phyloP scores from a whole-genome alignment of 768 basidiomycete genomes.

The Auricularia sp. region DNA sequence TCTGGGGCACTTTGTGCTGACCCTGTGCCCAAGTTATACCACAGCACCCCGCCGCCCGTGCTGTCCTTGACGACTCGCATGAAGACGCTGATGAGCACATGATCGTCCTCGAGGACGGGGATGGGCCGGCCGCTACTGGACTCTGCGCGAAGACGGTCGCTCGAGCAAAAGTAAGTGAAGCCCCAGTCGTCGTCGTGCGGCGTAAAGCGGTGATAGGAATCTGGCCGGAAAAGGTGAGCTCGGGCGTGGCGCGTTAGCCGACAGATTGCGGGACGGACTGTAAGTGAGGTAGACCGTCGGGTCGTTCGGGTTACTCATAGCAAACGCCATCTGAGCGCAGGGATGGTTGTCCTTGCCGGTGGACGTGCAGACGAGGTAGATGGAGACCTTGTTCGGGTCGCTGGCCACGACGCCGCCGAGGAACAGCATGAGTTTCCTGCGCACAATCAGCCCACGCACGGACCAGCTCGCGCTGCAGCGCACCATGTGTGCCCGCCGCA shows the following conservation, averaged over 20 bases:
- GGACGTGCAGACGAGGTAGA: constrained; percentile 1
- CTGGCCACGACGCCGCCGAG: neutral
- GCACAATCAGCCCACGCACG: neutral
- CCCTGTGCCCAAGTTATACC: constrained; percentile 1
- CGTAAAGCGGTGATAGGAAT: neutral
- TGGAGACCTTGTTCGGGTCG: constrained; percentile 1
- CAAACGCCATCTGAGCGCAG: neutral
- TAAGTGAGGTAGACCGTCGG: constrained; percentile 1
- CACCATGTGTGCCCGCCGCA: neutral
- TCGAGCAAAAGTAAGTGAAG: constrained; percentile 1
- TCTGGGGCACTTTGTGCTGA: neutral
- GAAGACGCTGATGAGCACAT: neutral
- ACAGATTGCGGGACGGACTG: neutral
- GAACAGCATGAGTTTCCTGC: constrained; percentile 1
- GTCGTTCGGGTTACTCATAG: neutral
- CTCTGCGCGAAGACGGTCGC: neutral
- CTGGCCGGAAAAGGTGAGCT: neutral
- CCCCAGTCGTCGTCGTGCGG: constrained; percentile 1
- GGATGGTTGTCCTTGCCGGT: neutral
- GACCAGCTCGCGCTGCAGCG: neutral
- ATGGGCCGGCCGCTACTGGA: neutral
- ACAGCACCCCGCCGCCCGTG: neutral
- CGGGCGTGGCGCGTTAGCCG: neutral
- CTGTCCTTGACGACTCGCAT: neutral
- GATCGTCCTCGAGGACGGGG: constrained; percentile 1